Base-by-base conservation (phyloP, 495 filamentous ascomycete genomes). In the Penicillium soppii region DNA sequence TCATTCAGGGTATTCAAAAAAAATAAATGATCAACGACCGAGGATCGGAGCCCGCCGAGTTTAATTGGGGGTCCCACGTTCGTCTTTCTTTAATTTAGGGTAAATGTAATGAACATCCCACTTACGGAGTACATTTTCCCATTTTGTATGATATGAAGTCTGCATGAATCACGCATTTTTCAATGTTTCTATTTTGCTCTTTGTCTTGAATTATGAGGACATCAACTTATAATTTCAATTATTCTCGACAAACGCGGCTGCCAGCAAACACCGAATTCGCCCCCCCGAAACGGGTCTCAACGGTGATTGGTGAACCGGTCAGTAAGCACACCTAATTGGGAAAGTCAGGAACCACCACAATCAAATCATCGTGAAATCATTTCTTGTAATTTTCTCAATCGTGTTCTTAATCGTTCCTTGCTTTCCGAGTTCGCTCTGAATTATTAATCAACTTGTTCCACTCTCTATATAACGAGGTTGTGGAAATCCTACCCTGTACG, bases 31-130 rank as follows among this genome's bases (percentile, higher is more conserved):
- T 33, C 43, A 20, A 7, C 35, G 53, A 48, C 57, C 57, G 57
- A 54, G 10, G 17, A 54, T 54, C 52, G 52, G 52, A 54, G 52
- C 43, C 35, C 44, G 27, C 38, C 5, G 33, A 23, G 50, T 46
- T 41, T 33, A 53, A 53, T 19, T 38, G 27, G 52, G 27, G 52
- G 46, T 33, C 29, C 52, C 52, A 54, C 52, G 39, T 27, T 32
- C 8, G 22, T 33, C 15, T 17, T 23, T 42, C 49, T 32, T 20
- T 7, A 43, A 42, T 29, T 25, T 33, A 46, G 44, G 23, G 20
- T 22, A 25, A 19, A 12, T 38, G 15, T 21, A 47, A 26, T 12
- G 8, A 30, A 27, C 3, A 13, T 15, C 21, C 44, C 29, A n/a
- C 2, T 9, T 33, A 26, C 7, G 32, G n/a, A n/a, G n/a, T n/a